Base-by-base conservation (phyloP, 2,329 filamentous ascomycete genomes). In the Colletotrichum sp. region DNA sequence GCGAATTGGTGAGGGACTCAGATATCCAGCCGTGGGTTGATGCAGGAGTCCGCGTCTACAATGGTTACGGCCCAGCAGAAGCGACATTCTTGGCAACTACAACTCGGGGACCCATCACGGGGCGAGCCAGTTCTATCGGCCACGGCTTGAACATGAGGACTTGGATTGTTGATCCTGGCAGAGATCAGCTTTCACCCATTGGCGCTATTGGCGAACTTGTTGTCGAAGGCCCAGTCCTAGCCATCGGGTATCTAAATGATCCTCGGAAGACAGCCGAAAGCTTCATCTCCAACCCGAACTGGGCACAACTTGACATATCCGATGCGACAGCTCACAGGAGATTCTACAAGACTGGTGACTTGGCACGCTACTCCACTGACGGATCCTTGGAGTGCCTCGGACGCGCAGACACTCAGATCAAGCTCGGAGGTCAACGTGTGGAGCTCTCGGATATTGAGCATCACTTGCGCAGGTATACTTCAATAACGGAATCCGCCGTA, bases 381-480 rank as follows among this genome's bases (percentile, higher is more conserved):
- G 79, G 79, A 18, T 77, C 69, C 3, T 39, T 79, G 6, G 75
- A 79, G 24, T 78, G 71, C 62, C 52, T 65, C 3, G 79, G 75
- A 72, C 79, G 74, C 44, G 75, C 72, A 16, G 79, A 79, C 63
- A 34, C 28, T 24, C 71, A 76, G 59, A 72, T 80, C 49, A 80
- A 80, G 72, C 62, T 80, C 2, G 75, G 76, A 15, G 79, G 78
- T 5, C 68, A 76, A 34, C 72, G 79, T 4, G 66, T 80, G 12
- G 79, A 80, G 64, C 36, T 78, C 8, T 77, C 76, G 4, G 79
- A 80, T 24, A 73, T 80, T 13, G 77, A 79, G 59, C 28, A 59
- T 21, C 57, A 63, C 55, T 9, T 57, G 10, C 62, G 66, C 34
- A 52, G 52, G 13, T 39, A 24, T 21, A 91, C 57, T 90, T 86